These are phyloP conservation scores for Boletus patriciae DNA, from an alignment of 768 basidiomycete species.

Conservation along the genomic window DNA sequence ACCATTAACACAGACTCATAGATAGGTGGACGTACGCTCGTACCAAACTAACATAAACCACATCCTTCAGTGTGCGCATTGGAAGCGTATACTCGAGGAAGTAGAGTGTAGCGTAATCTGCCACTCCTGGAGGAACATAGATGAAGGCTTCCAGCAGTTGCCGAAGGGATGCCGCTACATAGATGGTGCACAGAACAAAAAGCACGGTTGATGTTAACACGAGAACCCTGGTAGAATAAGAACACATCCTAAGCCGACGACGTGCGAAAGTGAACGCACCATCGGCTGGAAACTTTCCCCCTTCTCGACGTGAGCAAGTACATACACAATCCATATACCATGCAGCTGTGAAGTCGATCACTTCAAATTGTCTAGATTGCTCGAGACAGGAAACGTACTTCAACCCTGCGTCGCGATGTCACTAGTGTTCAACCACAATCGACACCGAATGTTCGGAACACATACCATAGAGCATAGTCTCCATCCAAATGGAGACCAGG, in stretches of 20 bases:
- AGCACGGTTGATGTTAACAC: conserved; percentile 13
- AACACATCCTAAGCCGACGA: background rate
- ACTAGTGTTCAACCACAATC: background rate
- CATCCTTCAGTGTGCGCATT: conserved; percentile 15
- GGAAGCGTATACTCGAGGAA: conserved; percentile 11
- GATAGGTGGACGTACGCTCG: background rate
- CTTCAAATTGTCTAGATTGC: background rate
- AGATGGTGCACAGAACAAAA: conserved; percentile 10
- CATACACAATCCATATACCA: conserved; percentile 17
- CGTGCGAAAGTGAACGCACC: background rate
- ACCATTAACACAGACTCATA: background rate
- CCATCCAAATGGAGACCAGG: conserved; percentile 17
- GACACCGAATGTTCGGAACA: background rate
- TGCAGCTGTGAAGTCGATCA: conserved; percentile 4
- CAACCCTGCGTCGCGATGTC: background rate
- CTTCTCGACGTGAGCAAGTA: conserved; percentile 8
- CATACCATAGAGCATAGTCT: conserved; percentile 20
- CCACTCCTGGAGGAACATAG: conserved; percentile 5
- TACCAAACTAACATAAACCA: conserved; percentile 17
- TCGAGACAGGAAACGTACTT: conserved; percentile 3
- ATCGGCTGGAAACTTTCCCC: background rate
- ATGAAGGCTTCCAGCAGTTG: conserved; percentile 20
- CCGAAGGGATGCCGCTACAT: conserved; percentile 15
- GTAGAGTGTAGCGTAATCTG: conserved; percentile 13
- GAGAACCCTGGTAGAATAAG: conserved; percentile 9